phyloP scores from a whole-genome alignment of 345 rosid genomes.

The Boechera stricta region DNA sequence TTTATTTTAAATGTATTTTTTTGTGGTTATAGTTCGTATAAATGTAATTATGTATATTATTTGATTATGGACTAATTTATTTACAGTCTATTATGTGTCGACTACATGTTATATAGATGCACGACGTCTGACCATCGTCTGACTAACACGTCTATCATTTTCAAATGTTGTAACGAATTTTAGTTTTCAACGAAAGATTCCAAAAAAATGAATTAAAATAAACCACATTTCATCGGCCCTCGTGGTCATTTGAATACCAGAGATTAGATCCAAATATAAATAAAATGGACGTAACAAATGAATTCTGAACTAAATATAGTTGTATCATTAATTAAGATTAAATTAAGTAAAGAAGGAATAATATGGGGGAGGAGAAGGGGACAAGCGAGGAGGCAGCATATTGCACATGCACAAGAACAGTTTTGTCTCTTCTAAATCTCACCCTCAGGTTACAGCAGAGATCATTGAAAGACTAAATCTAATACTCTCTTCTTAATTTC shows the following conservation, averaged over 20 bases:
- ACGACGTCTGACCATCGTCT: conserved; percentile 13
- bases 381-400: conserved; percentile 36
- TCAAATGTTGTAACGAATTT: neutral
- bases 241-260: conserved; percentile 28
- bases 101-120: conserved; percentile 8
- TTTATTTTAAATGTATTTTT: too few species aligned
- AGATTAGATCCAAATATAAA: conserved; percentile 33
- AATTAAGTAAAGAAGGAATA: conserved; percentile 31
- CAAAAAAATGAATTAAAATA: neutral
- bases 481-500: conserved; percentile 19
- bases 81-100: conserved; percentile 5
- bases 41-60: neutral
- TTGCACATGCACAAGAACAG: conserved; percentile 62
- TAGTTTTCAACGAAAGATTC: conserved; percentile 4
- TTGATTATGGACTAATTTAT: neutral
- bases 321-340: conserved; percentile 14
- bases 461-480: conserved; percentile 44
- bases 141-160: conserved; percentile 14
- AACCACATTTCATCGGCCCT: conserved; percentile 23
- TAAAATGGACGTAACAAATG: neutral
- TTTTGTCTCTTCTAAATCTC: conserved; percentile 50
- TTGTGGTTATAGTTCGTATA: too few species aligned
- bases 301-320: neutral
- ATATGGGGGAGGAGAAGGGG: conserved; percentile 31
- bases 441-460: conserved; percentile 28